phyloP scores from a whole-genome alignment of 257 asterid genomes.

The Eucommia ulmoides region DNA sequence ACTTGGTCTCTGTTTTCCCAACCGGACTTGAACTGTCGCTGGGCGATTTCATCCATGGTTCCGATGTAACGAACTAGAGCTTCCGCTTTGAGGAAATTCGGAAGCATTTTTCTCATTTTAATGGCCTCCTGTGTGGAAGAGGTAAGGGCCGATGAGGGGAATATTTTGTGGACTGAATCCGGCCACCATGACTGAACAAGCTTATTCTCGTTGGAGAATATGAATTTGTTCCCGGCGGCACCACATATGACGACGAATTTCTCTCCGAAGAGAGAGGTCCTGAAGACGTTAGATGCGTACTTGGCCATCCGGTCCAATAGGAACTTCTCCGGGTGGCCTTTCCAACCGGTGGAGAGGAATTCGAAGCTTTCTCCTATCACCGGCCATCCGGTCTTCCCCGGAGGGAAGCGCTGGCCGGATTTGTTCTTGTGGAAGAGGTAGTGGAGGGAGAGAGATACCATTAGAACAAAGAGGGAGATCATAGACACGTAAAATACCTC shows the following conservation, averaged over 20 bases:
- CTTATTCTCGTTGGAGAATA: constrained; percentile 27
- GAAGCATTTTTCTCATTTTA: constrained; percentile 21
- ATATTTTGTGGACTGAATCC: constrained; percentile 18
- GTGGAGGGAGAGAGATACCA: constrained; percentile 8
- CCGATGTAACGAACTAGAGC: constrained; percentile 26
- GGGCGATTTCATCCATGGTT: constrained; percentile 27
- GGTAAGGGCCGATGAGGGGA: constrained; percentile 18
- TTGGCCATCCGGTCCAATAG: constrained; percentile 23
- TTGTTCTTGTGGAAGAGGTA: constrained; percentile 9
- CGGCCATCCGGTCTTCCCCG: constrained; percentile 25
- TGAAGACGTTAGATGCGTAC: constrained; percentile 17
- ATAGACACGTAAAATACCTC: constrained; percentile 13
- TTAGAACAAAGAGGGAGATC: constrained; percentile 6
- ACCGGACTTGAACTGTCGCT: constrained; percentile 17
- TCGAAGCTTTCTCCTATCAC: constrained; percentile 12
- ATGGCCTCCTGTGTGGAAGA: constrained; percentile 27
- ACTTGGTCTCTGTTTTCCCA: constrained; percentile 17
- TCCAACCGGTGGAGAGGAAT: constrained; percentile 6
- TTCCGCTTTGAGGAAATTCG: constrained; percentile 21
- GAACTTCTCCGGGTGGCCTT: constrained; percentile 28
- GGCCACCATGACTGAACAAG: constrained; percentile 32
- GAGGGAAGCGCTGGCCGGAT: constrained; percentile 5
- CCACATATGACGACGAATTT: constrained; percentile 23
- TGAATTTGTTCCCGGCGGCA: constrained; percentile 22
- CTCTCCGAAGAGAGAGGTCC: constrained; percentile 22